A percentile compares a stretch with the other conserved stretches of the same genome.
phyloP scores from a whole-genome alignment of 192 early-diverging fungal genomes.

The Backusella sp. region DNA sequence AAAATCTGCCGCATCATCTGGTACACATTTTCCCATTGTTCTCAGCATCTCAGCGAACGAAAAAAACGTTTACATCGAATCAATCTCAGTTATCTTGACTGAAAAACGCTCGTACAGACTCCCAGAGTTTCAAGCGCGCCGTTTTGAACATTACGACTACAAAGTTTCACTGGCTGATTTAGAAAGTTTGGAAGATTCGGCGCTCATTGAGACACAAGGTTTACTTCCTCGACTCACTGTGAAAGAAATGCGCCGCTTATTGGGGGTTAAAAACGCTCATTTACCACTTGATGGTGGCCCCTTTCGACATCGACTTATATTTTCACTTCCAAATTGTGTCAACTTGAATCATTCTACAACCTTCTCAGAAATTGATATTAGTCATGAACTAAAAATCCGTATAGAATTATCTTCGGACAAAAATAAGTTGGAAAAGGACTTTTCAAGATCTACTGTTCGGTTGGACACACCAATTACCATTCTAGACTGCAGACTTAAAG shows the following conservation, averaged over 20 bases:
- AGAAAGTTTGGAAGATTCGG: neutral
- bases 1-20: constrained; percentile 28
- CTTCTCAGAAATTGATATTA: constrained; percentile 27
- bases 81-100: constrained; percentile 19
- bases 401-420: constrained; percentile 10
- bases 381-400: constrained; percentile 19
- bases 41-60: constrained; percentile 13
- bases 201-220: neutral
- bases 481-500: constrained; percentile 23
- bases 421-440: neutral
- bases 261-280: constrained; percentile 27
- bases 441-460: neutral
- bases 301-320: constrained; percentile 28
- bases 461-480: constrained; percentile 25
- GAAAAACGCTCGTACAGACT: constrained; percentile 26
- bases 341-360: constrained; percentile 24
- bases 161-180: neutral
- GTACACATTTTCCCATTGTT: constrained; percentile 26
- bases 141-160: constrained; percentile 20
- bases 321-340: constrained; percentile 28
- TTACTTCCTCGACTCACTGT: neutral
- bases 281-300: constrained; percentile 10
- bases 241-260: constrained; percentile 10
- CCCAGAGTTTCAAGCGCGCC: constrained; percentile 23
- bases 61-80: constrained; percentile 26